A percentile compares a stretch with the other conserved stretches of the same genome.
phyloP scores from a whole-genome alignment of 306 rosid species.

The Malus sylvestris region DNA sequence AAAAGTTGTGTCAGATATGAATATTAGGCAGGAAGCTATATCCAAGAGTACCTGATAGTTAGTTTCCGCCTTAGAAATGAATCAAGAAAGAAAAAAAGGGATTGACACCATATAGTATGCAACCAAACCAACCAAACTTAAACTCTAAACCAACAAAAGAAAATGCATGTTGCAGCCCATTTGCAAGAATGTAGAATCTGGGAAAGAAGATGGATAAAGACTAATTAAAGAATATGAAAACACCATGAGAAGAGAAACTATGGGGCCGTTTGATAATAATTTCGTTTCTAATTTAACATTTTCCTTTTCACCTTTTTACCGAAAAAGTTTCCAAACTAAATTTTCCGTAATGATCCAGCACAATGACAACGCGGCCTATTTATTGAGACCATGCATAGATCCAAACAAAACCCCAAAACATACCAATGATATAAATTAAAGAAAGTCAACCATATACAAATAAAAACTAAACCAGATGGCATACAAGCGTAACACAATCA shows the following conservation, averaged over 20 bases:
- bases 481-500: background rate
- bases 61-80: background rate
- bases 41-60: background rate
- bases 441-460: background rate
- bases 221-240: background rate
- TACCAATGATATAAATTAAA: background rate
- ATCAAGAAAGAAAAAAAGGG: background rate
- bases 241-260: background rate
- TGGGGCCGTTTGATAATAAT: too few relatives aligned
- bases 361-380: background rate
- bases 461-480: background rate
- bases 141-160: background rate
- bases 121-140: background rate
- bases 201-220: background rate
- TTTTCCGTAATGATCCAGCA: too few relatives aligned
- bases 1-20: conserved; percentile 11
- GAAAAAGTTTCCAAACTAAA: too few relatives aligned
- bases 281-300: too few relatives aligned
- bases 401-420: background rate
- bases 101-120: background rate
- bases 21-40: background rate
- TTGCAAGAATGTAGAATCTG: background rate
- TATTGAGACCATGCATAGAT: background rate
- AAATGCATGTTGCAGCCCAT: background rate
- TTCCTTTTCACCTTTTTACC: too few relatives aligned